These are phyloP conservation scores for Kregervanrija pseudodelftensis DNA, from an alignment of 805 yeast genomes.

Conservation along the genomic window DNA sequence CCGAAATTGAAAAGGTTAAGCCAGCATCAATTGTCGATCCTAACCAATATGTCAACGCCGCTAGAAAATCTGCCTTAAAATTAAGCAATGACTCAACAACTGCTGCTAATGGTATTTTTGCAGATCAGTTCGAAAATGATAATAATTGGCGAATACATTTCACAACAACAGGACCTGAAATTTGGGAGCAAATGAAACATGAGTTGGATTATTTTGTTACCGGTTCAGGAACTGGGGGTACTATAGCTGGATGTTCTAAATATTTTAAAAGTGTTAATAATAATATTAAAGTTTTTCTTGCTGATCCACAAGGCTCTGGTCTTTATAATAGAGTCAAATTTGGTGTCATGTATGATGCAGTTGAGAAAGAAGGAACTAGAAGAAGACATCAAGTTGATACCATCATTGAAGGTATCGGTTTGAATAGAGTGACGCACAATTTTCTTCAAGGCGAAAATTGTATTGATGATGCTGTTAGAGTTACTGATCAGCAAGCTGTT, in stretches of 20 bases:
- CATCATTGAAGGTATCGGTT: slow-evolving; percentile 86
- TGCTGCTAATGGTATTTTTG: slow-evolving; percentile 63
- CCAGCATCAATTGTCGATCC: slow-evolving; percentile 97
- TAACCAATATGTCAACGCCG: slow-evolving; percentile 85
- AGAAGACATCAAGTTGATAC: slow-evolving; percentile 97
- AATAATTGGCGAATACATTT: slow-evolving; percentile 85
- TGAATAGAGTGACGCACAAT: slow-evolving; percentile 80
- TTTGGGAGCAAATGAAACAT: slow-evolving; percentile 64
- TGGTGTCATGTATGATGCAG: slow-evolving; percentile 90
- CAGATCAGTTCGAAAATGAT: slow-evolving; percentile 93
- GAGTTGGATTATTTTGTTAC: slow-evolving; percentile 69
- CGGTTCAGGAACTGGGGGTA: slow-evolving; percentile 97
- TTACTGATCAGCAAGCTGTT: slow-evolving; percentile 72
- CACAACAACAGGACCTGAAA: slow-evolving; percentile 85
- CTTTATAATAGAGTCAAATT: slow-evolving; percentile 73
- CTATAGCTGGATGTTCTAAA: slow-evolving; percentile 84
- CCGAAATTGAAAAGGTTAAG: slow-evolving; percentile 73
- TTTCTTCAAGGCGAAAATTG: slow-evolving; percentile 61
- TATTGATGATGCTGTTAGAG: slow-evolving; percentile 76
- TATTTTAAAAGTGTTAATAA: slow-evolving; percentile 52
- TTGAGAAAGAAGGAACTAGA: slow-evolving; percentile 88
- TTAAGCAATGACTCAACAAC: slow-evolving; percentile 35
- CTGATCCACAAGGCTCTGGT: slow-evolving; percentile 97
- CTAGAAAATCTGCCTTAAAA: slow-evolving; percentile 56
- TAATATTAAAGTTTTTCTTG: slow-evolving; percentile 50